Base-by-base conservation (phyloP, 192 early-diverging fungal species). In the Coemansia sp. region DNA sequence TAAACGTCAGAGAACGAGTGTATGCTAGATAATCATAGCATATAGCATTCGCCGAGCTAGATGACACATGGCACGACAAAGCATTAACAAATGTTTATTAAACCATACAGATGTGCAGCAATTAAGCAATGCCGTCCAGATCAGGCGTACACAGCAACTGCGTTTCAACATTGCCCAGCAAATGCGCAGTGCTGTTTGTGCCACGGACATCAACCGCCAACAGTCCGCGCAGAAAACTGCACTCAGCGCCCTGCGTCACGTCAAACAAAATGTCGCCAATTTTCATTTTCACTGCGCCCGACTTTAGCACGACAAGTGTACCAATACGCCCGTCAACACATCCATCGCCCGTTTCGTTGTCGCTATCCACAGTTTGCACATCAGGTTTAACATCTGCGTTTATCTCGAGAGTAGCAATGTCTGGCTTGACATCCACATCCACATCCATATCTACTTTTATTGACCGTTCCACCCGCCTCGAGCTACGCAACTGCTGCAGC, bases 241-340 rank as follows among this genome's bases (percentile, higher is more conserved):
- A 71, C 26, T 67, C 67, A 14, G 77, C 71, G 16, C 77, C 77
- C 0, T 58, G 55, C 53, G 77, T 66, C 1, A 80, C 68, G 54
- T 80, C 77, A n/a, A 74, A 52, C 58, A 80, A 51, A 14, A 80
- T 57, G 14, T 64, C 67, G 77, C 77, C 77, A 9, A 80, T 64
- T 24, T 54, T 54, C 47, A 80, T 23, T 50, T 62, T 58, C 1
- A 74, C 71, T 2, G 67, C 72, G 2, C 77, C 77, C 49, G 77
- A 80, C 27, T 62, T 57, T 9, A 74, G 59, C 54, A 80, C 61
- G n/a, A 64, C 71, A 57, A 80, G 50, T 1, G 77, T 80, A 26
- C 77, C 77, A 20, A 70, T 56, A 7, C 72, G 77, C 1, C 77
- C 77, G 35, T 80, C 77, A 9, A 66, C 37, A 26, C 38, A 66